Base-by-base conservation (phyloP, 2,329 filamentous ascomycete species). In the Furcasterigmium sp. region DNA sequence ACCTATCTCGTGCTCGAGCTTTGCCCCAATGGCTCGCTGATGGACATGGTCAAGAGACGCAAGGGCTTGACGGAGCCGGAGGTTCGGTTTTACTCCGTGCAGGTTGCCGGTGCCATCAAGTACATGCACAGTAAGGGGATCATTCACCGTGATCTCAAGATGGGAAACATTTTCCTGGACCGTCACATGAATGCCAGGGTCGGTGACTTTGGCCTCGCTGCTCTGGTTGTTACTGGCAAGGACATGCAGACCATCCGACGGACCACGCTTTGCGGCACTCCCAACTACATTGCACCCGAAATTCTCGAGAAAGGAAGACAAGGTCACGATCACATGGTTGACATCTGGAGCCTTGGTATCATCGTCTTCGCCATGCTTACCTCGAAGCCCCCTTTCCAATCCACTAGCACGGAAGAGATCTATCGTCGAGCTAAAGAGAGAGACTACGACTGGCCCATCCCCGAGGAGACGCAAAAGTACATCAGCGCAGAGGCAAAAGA, bases 351-450 rank as follows among this genome's bases (percentile, higher is more conserved):
- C 36, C 75, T 98, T 59, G 93, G 94, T 17, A 93, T 98, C 53
- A 98, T 98, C 61, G 90, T 94, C 83, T 97, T 95, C 67, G 94
- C 93, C 39, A 91, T 98, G 80, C 85, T 97, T 37, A 93, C 93
- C 8, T 95, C 93, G 17, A 94, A 91, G 56, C 91, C 93, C 1
- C 93, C 93, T 1, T 98, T 98, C 63, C 93, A 98, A 65, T 95
- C 93, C 11, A 83, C 84, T 11, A 91, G 87, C 32, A 87, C 87
- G 15, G 87, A 93, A 59, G 87, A 91, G 58, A 93, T 93, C 47
- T 93, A 93, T 65, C 80, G 72, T 63, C 80, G 76, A 63, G 84
- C 80, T 43, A 68, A 74, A 54, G 78, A 84, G 53, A 75, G 85
- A 52, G 85, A 90, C 56, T 91, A 91, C 60, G 83, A 86, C 56